Conservation (phyloP, 139 green algal species). For the Chlamydomonas applanata region DNA sequence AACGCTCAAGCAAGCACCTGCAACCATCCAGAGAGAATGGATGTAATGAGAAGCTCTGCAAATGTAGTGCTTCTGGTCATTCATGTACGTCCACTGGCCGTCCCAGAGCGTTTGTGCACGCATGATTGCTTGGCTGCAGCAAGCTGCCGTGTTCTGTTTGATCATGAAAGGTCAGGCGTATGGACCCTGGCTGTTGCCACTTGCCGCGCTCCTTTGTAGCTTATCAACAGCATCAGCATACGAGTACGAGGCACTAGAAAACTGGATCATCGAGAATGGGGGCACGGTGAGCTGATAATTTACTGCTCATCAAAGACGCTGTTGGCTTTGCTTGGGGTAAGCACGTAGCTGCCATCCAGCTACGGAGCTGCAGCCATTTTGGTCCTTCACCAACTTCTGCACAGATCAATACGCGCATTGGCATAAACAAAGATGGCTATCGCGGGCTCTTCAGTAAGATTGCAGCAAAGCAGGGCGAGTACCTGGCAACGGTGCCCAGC, state of each 20-base stretch:
- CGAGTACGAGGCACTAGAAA: background rate
- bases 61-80: no score
- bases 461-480: background rate
- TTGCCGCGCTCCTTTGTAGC: background rate
- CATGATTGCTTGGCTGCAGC: no score
- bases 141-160: no score
- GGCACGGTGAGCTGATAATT: background rate
- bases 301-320: background rate
- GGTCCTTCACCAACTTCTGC: no score
- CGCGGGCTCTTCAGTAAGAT: background rate
- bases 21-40: no score
- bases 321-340: background rate
- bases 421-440: background rate
- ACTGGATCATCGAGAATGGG: slow-evolving; percentile 8
- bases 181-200: background rate
- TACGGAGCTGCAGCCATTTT: no score
- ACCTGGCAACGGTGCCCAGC: background rate
- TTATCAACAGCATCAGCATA: background rate
- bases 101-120: no score
- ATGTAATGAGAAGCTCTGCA: no score
- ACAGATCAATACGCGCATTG: background rate
- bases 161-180: background rate
- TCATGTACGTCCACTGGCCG: no score
- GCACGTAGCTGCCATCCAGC: no score
- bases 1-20: no score